phyloP scores from a whole-genome alignment of 257 asterid genomes.

The Gentiana macrophylla region DNA sequence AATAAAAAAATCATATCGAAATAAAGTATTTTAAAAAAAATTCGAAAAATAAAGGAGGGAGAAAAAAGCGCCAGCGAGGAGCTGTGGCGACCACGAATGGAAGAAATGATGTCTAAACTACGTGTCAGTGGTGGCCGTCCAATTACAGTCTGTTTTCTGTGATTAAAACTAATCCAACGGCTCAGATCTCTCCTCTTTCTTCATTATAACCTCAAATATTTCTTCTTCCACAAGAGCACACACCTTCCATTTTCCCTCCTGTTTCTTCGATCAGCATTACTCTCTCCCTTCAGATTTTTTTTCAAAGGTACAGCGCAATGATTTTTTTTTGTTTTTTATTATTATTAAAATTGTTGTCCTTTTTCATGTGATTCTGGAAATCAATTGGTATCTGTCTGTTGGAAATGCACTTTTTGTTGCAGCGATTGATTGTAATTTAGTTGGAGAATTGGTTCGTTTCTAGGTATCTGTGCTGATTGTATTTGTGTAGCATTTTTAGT shows the following conservation, averaged over 20 bases:
- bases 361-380: no score
- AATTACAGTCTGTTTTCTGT: constrained; percentile 12
- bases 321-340: background rate
- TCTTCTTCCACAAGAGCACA: background rate
- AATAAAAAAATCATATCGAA: background rate
- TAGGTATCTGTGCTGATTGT: no score
- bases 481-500: no score
- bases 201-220: constrained; percentile 14
- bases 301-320: background rate
- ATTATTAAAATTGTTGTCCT: no score
- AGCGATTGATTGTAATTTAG: no score
- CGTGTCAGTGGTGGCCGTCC: constrained; percentile 20
- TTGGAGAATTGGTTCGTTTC: no score
- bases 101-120: constrained; percentile 13
- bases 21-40: background rate
- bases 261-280: background rate
- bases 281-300: background rate
- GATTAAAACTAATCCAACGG: constrained; percentile 10
- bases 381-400: no score
- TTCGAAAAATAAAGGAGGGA: background rate
- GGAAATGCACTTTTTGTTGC: no score
- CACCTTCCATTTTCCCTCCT: constrained; percentile 1
- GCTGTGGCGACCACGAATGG: constrained; percentile 13
- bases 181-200: constrained; percentile 7
- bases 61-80: constrained; percentile 19